phyloP scores from a whole-genome alignment of 345 rosid species.

The Carallia brachiata region DNA sequence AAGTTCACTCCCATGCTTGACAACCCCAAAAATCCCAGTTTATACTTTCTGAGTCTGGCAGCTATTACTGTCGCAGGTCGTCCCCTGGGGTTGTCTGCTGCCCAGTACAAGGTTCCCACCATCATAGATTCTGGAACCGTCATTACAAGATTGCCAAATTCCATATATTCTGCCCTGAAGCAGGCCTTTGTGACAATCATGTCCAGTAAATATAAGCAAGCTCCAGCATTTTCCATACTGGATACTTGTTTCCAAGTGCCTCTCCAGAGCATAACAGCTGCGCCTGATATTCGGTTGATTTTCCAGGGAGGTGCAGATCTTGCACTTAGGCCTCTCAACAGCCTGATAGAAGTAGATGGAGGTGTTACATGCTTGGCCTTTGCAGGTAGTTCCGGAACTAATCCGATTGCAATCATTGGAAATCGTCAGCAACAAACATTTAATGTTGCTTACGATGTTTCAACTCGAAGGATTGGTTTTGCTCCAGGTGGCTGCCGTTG shows the following conservation, averaged over 20 bases:
- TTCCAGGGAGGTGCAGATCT: constrained; percentile 43
- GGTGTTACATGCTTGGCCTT: constrained; percentile 45
- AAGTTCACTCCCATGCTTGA: constrained; percentile 45
- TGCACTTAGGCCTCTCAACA: constrained; percentile 24
- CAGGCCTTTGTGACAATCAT: constrained; percentile 33
- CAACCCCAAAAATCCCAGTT: constrained; percentile 18
- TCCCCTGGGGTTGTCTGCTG: constrained; percentile 27
- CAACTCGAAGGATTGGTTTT: constrained; percentile 40
- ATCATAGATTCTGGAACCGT: constrained; percentile 56
- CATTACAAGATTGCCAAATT: constrained; percentile 41
- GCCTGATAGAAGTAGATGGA: constrained; percentile 28
- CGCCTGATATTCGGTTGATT: constrained; percentile 33
- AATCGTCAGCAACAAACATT: constrained; percentile 46
- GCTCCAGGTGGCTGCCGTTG: constrained; percentile 40
- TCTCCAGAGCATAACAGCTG: constrained; percentile 19
- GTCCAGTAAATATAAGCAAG: constrained; percentile 29
- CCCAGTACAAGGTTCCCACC: constrained; percentile 29
- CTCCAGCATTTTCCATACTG: constrained; percentile 34
- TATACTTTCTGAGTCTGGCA: constrained; percentile 33
- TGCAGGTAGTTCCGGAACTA: constrained; percentile 9
- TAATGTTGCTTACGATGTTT: constrained; percentile 38
- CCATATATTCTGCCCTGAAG: constrained; percentile 30
- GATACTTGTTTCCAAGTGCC: constrained; percentile 46
- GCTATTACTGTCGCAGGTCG: constrained; percentile 29
- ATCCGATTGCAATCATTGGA: constrained; percentile 35